A percentile compares a stretch with the other conserved stretches of the same genome.
Evolutionary conservation across 768 basidiomycete genomes (phyloP).

Genomic region (Serendipita sp.): DNA sequence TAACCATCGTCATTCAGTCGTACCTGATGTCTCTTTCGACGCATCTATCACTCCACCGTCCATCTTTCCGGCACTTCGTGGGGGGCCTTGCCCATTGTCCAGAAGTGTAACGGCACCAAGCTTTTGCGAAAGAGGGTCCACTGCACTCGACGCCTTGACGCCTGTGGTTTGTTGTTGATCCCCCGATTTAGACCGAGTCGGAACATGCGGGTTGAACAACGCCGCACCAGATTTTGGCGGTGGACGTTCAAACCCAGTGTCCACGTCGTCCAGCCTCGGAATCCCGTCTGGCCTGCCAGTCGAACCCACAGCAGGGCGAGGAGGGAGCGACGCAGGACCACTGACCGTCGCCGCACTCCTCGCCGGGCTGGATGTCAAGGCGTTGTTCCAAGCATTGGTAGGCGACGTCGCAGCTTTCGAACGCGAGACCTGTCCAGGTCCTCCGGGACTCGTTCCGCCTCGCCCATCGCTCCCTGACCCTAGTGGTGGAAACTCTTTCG

Average conservation of each 20-base stretch:
- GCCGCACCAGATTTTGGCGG: conserved; percentile 31
- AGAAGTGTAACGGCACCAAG: too few species aligned
- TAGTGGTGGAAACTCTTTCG: conserved; percentile 1
- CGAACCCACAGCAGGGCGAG: not conserved
- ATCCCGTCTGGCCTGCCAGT: not conserved
- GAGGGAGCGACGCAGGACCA: not conserved
- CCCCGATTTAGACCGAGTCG: not conserved
- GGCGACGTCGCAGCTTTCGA: not conserved
- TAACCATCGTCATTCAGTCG: too few species aligned
- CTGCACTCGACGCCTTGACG: too few species aligned
- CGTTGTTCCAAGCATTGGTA: not conserved
- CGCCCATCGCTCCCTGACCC: not conserved
- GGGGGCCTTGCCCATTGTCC: too few species aligned
- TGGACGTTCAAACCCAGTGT: conserved; percentile 32
- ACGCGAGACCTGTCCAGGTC: not conserved
- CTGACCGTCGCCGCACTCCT: not conserved
- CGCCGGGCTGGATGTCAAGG: not conserved
- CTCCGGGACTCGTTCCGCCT: not conserved
- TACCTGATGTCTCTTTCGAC: too few species aligned
- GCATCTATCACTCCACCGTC: too few species aligned
- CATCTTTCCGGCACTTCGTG: too few species aligned
- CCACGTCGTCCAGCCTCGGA: conserved; percentile 29
- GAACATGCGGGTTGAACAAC: conserved; percentile 21
- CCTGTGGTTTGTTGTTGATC: not conserved
- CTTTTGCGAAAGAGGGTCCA: too few species aligned